Evolutionary conservation across 768 basidiomycete genomes (phyloP).

Genomic region (Leucosporidium scottii): DNA sequence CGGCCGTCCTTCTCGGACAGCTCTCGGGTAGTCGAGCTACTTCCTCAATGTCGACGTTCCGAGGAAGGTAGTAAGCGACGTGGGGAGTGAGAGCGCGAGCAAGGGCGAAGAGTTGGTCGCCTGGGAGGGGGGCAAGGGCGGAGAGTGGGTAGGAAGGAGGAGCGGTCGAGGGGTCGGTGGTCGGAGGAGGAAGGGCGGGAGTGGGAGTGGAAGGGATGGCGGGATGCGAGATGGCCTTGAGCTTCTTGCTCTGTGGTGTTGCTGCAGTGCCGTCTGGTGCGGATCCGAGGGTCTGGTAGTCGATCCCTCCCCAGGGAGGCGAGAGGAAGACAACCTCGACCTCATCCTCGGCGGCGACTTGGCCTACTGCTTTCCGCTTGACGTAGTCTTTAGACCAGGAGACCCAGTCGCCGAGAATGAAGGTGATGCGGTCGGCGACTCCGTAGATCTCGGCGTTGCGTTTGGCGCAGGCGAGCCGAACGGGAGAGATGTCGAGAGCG

Average conservation of each 20-base stretch:
- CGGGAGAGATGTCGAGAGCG: slow-evolving; percentile 77
- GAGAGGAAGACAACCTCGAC: slow-evolving; percentile 36
- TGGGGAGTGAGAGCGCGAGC: slow-evolving; percentile 66
- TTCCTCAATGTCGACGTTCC: slow-evolving; percentile 69
- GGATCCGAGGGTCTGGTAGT: slow-evolving; percentile 22
- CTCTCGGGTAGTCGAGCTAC: slow-evolving; percentile 50
- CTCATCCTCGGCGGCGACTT: slow-evolving; percentile 12
- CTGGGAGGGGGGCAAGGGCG: slow-evolving; percentile 70
- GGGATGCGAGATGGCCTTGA: slow-evolving; percentile 1
- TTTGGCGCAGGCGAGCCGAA: slow-evolving; percentile 77
- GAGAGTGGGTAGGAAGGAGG: slow-evolving; percentile 55
- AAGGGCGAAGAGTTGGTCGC: slow-evolving; percentile 70
- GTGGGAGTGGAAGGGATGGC: slow-evolving; percentile 38
- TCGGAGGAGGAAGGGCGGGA: slow-evolving; percentile 40
- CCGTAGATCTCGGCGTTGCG: slow-evolving; percentile 94
- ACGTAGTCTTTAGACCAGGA: slow-evolving; percentile 60
- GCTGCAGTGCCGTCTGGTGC: neutral
- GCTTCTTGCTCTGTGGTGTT: neutral
- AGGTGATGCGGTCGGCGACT: slow-evolving; percentile 90
- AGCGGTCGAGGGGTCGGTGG: neutral
- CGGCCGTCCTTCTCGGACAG: slow-evolving; percentile 58
- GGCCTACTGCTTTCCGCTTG: neutral
- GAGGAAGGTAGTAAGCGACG: slow-evolving; percentile 82
- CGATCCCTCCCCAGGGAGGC: slow-evolving; percentile 39
- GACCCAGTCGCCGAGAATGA: slow-evolving; percentile 77